Conservation (phyloP, 2,329 filamentous ascomycete species). For the Aspergillus carbonarius region DNA sequence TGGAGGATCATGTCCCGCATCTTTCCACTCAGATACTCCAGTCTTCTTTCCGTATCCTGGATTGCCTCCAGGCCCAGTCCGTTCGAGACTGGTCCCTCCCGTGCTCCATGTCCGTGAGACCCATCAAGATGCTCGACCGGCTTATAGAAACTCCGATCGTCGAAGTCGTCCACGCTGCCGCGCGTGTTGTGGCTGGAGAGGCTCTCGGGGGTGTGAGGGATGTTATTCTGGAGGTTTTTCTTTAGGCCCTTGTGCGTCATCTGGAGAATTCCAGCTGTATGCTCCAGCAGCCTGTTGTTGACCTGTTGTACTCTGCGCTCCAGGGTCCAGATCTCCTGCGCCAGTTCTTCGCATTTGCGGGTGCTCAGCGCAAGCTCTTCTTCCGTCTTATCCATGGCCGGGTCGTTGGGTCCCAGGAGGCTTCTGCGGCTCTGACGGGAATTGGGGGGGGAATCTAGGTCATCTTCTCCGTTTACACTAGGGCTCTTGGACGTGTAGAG, state of each 20-base stretch:
- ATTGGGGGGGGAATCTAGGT: conserved; percentile 40
- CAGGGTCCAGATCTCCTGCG: conserved; percentile 73
- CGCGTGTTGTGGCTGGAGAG: conserved; percentile 60
- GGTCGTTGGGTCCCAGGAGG: conserved; percentile 48
- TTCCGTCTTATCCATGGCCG: conserved; percentile 58
- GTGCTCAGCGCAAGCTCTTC: conserved; percentile 72
- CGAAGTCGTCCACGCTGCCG: conserved; percentile 65
- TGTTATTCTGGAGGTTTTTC: conserved; percentile 52
- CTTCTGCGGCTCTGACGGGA: conserved; percentile 55
- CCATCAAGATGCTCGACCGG: conserved; percentile 65
- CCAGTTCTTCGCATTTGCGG: conserved; percentile 80
- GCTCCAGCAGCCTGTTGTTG: conserved; percentile 75
- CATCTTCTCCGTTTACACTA: conserved; percentile 46
- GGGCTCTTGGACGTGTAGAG: conserved; percentile 69
- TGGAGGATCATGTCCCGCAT: conserved; percentile 65
- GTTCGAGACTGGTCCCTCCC: conserved; percentile 15
- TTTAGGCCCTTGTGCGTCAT: conserved; percentile 78
- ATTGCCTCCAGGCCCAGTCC: conserved; percentile 49
- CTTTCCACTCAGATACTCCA: conserved; percentile 67
- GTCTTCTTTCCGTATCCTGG: conserved; percentile 61
- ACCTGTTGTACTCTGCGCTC: conserved; percentile 75
- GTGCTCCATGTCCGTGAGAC: conserved; percentile 29
- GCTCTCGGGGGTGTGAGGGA: conserved; percentile 75
- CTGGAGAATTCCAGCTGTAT: conserved; percentile 89
- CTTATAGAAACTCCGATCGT: conserved; percentile 72